phyloP scores from a whole-genome alignment of 1,284 basidiomycete species.

The Ustilago crameri region DNA sequence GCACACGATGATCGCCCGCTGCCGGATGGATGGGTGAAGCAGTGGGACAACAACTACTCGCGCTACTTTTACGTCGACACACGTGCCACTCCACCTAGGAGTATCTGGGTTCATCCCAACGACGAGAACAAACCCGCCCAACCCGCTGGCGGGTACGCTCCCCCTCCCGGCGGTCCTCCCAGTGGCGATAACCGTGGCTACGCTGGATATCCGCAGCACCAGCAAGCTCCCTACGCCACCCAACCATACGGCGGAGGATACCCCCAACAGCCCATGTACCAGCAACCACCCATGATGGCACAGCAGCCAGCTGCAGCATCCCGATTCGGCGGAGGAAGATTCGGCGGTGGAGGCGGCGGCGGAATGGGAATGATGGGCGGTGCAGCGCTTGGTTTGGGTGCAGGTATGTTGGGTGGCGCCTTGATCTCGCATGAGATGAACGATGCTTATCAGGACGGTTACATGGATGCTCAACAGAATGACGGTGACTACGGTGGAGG shows the following conservation, averaged over 20 bases:
- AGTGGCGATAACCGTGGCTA: conserved; percentile 39
- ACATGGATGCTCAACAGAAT: conserved; percentile 54
- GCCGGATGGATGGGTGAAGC: conserved; percentile 63
- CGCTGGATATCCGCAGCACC: conserved; percentile 21
- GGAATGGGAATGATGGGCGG: conserved; percentile 56
- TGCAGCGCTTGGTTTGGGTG: conserved; percentile 53
- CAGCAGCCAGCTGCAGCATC: conserved; percentile 17
- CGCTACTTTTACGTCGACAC: conserved; percentile 67
- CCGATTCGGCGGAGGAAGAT: conserved; percentile 37
- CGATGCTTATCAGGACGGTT: conserved; percentile 62
- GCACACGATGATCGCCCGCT: conserved; percentile 51
- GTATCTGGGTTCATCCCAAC: conserved; percentile 63
- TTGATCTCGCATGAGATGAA: conserved; percentile 53
- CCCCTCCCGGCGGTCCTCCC: conserved; percentile 47
- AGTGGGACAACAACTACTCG: conserved; percentile 63
- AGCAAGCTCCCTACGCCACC: conserved; percentile 11
- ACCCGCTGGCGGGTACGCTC: too few species aligned
- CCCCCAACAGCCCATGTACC: conserved; percentile 48
- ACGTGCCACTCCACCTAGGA: conserved; percentile 57
- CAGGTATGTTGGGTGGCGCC: conserved; percentile 60
- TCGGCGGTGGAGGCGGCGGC: conserved; percentile 36
- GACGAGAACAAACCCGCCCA: conserved; percentile 40
- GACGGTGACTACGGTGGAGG: conserved; percentile 40
- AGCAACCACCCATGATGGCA: conserved; percentile 42
- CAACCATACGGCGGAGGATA: conserved; percentile 36